Evolutionary conservation across 2,329 filamentous ascomycete species (phyloP).

Genomic region (Penicillium sp.): DNA sequence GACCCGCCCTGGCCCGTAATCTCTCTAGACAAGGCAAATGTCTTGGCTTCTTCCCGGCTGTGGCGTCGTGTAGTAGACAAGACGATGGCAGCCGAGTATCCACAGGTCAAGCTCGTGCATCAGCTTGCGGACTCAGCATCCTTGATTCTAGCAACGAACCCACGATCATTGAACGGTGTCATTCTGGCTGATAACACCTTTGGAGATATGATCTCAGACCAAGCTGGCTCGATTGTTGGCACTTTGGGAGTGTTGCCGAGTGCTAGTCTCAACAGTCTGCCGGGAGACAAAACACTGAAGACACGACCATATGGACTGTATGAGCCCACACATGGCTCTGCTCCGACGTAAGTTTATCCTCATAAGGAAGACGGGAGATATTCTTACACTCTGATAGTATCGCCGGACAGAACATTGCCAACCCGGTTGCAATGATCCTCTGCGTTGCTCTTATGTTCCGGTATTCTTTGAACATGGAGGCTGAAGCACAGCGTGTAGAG

Average conservation of each 20-base stretch:
- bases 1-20: conserved; percentile 73
- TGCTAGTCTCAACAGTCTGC: conserved; percentile 79
- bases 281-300: conserved; percentile 64
- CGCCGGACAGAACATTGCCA: conserved; percentile 81
- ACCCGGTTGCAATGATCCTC: conserved; percentile 84
- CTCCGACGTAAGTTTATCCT: conserved; percentile 33
- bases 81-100: conserved; percentile 80
- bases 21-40: conserved; percentile 91
- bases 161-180: conserved; percentile 77
- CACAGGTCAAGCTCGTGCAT: conserved; percentile 75
- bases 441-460: conserved; percentile 91
- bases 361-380: background rate
- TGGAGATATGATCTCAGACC: conserved; percentile 89
- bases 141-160: conserved; percentile 92
- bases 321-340: conserved; percentile 79
- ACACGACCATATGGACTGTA: conserved; percentile 83
- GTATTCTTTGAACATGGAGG: conserved; percentile 78
- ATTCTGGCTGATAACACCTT: conserved; percentile 89
- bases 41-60: conserved; percentile 79
- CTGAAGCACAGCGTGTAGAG: conserved; percentile 75
- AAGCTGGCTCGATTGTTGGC: conserved; percentile 86
- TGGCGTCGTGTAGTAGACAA: conserved; percentile 83
- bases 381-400: conserved; percentile 61
- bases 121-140: conserved; percentile 90
- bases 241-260: conserved; percentile 82